Base-by-base conservation (phyloP, 192 early-diverging fungal genomes). In the Glomus cerebriforme region DNA sequence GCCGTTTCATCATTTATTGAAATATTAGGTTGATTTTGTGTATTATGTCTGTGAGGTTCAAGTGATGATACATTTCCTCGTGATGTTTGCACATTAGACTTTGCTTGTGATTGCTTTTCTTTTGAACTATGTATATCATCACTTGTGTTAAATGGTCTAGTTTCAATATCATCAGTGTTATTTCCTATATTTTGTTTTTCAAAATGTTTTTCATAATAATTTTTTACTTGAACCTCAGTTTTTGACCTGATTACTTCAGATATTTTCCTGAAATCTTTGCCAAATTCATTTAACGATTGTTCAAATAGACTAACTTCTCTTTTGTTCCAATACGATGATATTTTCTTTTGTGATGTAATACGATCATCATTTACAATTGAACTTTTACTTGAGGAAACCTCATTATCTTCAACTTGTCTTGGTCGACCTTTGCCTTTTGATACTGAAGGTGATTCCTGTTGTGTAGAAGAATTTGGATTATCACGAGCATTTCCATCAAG, bases 271-370 rank as follows among this genome's bases (percentile, higher is more conserved):
- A 64, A 64, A 29, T 64, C 13, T 64, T 26, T 64, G 13, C 62
- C 62, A 15, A 31, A 64, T 29, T 64, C 26, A 13, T 29, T 64
- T 64, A 64, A 64, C 2, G 62, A 64, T 31, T 64, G 24, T 26
- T 64, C 29, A 31, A 64, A 64, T 64, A 13, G 24, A 3, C 29
- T 22, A 26, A 64, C 62, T 31, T 64, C 62, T 29, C 26, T 31
- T 64, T 64, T 64, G 62, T 64, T 64, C 62, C 62, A 64, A 64
- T 64, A 64, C 3, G 62, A 64, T 64, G 62, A 64, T 64, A 29
- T 64, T 26, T 31, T 64, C 29, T 64, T 64, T 29, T 54, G 49
- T 54, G 49, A 54, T 54, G 39, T 43, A 43, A 54, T 54, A 54
- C 49, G 49, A 54, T 54, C 49, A 22, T 54, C 49, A 22, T 22